Conservation (phyloP, 1,284 basidiomycete species). For the Sutorius eximius region DNA sequence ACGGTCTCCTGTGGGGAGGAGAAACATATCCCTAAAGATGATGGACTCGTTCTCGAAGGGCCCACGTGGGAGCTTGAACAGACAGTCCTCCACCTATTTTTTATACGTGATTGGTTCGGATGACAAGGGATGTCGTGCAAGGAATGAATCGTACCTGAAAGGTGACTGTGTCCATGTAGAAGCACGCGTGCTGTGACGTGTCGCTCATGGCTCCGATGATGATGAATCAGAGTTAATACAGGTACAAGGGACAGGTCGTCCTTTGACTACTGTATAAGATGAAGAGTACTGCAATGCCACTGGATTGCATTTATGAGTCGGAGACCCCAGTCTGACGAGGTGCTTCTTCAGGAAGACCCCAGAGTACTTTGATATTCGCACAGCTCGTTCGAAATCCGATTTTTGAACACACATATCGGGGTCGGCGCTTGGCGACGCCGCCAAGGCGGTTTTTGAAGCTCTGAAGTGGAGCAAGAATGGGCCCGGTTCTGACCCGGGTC, state of each 20-base stretch:
- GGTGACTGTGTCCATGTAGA: slow-evolving; percentile 18
- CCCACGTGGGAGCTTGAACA: slow-evolving; percentile 14
- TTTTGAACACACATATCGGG: neutral
- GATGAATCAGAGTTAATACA: neutral
- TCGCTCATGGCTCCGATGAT: neutral
- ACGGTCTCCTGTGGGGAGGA: slow-evolving; percentile 6
- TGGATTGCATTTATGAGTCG: neutral
- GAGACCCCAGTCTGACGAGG: neutral
- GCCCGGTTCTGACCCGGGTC: neutral
- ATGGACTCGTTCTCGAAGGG: slow-evolving; percentile 10
- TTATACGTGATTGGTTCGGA: neutral
- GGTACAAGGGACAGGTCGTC: neutral
- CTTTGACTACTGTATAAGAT: neutral
- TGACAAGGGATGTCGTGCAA: neutral
- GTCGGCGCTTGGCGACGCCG: neutral
- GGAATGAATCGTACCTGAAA: slow-evolving; percentile 8
- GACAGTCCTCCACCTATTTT: slow-evolving; percentile 9
- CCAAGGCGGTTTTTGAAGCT: neutral
- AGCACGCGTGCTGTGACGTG: neutral
- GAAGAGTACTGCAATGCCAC: neutral
- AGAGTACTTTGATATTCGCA: neutral
- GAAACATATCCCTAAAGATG: slow-evolving; percentile 10
- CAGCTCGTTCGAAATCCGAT: neutral
- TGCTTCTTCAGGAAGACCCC: neutral
- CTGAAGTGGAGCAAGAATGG: neutral